A percentile compares a stretch with the other conserved stretches of the same genome.
These are phyloP conservation scores for Coleophoma eucalyptorum DNA, from an alignment of 2,329 filamentous ascomycete species.

Conservation along the genomic window DNA sequence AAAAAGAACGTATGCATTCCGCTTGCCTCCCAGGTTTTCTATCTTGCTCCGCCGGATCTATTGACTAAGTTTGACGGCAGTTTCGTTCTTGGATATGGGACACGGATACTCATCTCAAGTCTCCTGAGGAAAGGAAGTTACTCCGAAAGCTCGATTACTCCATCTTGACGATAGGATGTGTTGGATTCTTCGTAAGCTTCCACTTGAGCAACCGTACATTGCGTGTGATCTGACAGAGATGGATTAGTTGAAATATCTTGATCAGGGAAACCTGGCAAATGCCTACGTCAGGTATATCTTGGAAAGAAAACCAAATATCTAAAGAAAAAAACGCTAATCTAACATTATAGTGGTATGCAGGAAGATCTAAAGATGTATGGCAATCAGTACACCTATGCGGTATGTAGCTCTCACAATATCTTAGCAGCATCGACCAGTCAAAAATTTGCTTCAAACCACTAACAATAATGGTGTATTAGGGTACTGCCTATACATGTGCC, in stretches of 20 bases:
- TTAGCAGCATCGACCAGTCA: background rate
- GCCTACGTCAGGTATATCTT: slow-evolving; percentile 33
- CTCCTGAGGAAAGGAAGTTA: slow-evolving; percentile 74
- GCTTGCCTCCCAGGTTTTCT: no score
- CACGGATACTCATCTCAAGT: slow-evolving; percentile 67
- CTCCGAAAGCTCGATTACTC: slow-evolving; percentile 33
- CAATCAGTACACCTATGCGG: slow-evolving; percentile 25
- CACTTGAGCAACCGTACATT: background rate
- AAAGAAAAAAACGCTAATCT: no score
- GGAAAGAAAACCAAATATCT: no score
- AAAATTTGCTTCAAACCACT: no score
- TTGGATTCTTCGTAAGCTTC: slow-evolving; percentile 27
- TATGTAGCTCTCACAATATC: background rate
- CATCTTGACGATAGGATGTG: slow-evolving; percentile 36
- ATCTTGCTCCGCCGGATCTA: no score
- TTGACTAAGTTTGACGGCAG: slow-evolving; percentile 49
- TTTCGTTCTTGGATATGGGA: slow-evolving; percentile 76
- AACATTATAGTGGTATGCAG: slow-evolving; percentile 31
- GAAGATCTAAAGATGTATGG: slow-evolving; percentile 39
- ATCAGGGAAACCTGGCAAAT: slow-evolving; percentile 24
- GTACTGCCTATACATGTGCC: slow-evolving; percentile 4
- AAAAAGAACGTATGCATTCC: background rate
- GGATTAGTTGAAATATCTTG: slow-evolving; percentile 36
- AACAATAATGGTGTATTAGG: background rate
- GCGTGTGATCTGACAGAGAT: background rate